Evolutionary conservation across 73 alveolate species (phyloP), one percentile per base, ranked within the genome.

Genomic region (Blepharisma japonicum): DNA sequence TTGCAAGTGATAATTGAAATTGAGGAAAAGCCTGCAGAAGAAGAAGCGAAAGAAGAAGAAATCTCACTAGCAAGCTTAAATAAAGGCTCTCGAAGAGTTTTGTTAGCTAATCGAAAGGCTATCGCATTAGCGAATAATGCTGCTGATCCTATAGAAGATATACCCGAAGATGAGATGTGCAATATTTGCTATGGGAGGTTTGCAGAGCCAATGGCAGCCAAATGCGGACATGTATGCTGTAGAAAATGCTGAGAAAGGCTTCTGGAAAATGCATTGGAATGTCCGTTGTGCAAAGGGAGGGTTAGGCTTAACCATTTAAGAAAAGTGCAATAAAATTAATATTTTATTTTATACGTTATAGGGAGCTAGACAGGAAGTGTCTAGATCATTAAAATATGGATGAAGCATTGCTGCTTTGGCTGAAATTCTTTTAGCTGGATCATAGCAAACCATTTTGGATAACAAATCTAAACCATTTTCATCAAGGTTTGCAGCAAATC

Each of bases 361-460:
- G 3, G 42, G 42, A 32, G 42, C 42, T 32, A 32, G 42, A 32
- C 42, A 32, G 42, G 42, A 32, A 32, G 42, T 88, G 55, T 68
- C 89, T 6, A 92, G 80, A 68, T 93, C 99, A 78, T 91, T 94
- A 80, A 95, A 93, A 87, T 84, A 94, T 21, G 99, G 99, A 89
- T 94, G 99, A 68, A 84, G 77, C 79, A 94, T 61, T 27, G 99
- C 99, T 76, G 78, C 92, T 80, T 91, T 91, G 54, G 94, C 95
- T 46, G 95, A 88, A 6, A 94, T 94, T 71, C 99, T 88, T 80
- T 94, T 94, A 70, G 91, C 89, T 8, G 98, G 99, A 68, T 94
- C 98, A 6, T 93, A 83, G 9, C 92, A 94, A 38, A 95, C 93
- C 91, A 95, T 85, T 77, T 87, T 79, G 8, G 77, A 72, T 20